Conservation (phyloP, 768 basidiomycete species). For the Leccinum pellstonianum region DNA sequence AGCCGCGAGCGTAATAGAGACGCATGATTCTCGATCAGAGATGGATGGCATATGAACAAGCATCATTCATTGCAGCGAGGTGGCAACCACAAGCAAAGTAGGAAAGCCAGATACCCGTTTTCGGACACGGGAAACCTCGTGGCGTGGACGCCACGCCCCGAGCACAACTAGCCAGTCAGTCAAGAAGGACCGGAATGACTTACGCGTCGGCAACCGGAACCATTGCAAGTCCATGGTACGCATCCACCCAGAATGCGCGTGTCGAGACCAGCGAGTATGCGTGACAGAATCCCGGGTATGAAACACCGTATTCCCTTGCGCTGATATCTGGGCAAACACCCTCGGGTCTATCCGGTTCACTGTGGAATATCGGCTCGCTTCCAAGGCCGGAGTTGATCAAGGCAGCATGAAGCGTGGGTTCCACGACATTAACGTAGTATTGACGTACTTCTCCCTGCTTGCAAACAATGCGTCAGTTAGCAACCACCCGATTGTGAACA, state of each 20-base stretch:
- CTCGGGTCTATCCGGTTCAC: not conserved
- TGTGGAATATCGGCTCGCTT: not conserved
- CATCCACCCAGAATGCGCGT: slow-evolving; percentile 80
- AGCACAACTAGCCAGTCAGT: not conserved
- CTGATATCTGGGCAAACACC: slow-evolving; percentile 1
- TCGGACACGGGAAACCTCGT: slow-evolving; percentile 17
- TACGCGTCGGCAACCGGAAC: slow-evolving; percentile 85
- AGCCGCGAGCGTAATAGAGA: slow-evolving; percentile 11
- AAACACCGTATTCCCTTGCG: slow-evolving; percentile 13
- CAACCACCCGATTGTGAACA: slow-evolving; percentile 6
- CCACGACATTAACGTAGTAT: slow-evolving; percentile 30
- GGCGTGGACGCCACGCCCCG: slow-evolving; percentile 14
- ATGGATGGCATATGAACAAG: slow-evolving; percentile 18
- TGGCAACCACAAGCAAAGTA: slow-evolving; percentile 12
- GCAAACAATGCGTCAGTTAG: slow-evolving; percentile 20
- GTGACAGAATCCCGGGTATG: slow-evolving; percentile 32
- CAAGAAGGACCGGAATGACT: slow-evolving; percentile 29
- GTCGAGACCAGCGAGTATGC: slow-evolving; percentile 69
- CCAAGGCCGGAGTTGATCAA: slow-evolving; percentile 9
- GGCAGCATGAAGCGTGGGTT: slow-evolving; percentile 29
- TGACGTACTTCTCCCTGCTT: slow-evolving; percentile 36
- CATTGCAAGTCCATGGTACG: slow-evolving; percentile 77
- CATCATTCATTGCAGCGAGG: slow-evolving; percentile 6
- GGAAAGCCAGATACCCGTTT: slow-evolving; percentile 7
- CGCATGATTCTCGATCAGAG: slow-evolving; percentile 20